These are phyloP conservation scores for Niveomyces coronatus DNA, from an alignment of 2,329 filamentous ascomycete genomes.

Conservation along the genomic window DNA sequence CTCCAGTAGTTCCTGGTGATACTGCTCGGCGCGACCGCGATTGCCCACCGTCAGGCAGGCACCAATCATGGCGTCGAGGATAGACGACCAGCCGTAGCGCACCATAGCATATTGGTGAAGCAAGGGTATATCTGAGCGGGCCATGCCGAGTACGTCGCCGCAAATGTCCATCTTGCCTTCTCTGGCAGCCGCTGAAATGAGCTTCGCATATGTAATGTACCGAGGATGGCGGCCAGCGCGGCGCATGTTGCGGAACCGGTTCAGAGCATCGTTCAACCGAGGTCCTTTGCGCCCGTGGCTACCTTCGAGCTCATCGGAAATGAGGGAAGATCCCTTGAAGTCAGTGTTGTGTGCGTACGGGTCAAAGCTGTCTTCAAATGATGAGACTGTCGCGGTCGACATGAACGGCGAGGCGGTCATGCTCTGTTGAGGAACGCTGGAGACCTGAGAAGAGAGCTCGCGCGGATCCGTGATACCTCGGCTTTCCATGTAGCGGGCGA, in stretches of 20 bases:
- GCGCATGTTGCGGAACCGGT: conserved; percentile 85
- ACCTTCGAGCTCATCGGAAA: conserved; percentile 82
- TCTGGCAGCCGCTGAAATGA: conserved; percentile 83
- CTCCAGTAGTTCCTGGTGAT: conserved; percentile 81
- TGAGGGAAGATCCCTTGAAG: conserved; percentile 83
- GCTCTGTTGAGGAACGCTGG: conserved; percentile 34
- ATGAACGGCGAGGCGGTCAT: conserved; percentile 37
- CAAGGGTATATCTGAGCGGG: conserved; percentile 77
- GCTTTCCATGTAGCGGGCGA: conserved; percentile 47
- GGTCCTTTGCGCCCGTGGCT: conserved; percentile 61
- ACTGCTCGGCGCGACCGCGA: conserved; percentile 70
- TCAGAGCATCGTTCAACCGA: conserved; percentile 69
- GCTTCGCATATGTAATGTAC: conserved; percentile 93
- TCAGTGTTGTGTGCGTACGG: conserved; percentile 86
- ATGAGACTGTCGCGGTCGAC: conserved; percentile 45
- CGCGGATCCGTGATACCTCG: conserved; percentile 46
- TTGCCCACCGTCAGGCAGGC: conserved; percentile 78
- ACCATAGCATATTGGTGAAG: conserved; percentile 77
- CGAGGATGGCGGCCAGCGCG: conserved; percentile 82
- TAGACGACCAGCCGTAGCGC: conserved; percentile 91
- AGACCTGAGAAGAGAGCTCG: conserved; percentile 36
- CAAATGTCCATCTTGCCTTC: conserved; percentile 72
- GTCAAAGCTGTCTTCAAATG: conserved; percentile 75
- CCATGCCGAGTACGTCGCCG: conserved; percentile 81
- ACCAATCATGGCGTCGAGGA: conserved; percentile 92